Base-by-base conservation (phyloP, 805 yeast genomes). In the Pichia californica region DNA sequence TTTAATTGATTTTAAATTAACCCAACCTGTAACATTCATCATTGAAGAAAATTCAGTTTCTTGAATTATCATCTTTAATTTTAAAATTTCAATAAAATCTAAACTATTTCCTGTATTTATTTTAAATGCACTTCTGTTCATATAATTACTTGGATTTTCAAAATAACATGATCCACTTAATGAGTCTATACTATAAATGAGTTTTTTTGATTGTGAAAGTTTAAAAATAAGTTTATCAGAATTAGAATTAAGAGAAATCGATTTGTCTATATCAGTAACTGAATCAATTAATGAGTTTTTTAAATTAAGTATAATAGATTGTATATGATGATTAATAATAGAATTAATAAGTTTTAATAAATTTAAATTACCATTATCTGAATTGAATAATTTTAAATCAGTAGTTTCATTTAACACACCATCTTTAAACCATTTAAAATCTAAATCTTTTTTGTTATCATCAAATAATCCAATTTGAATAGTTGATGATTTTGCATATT, bases 11-110 rank as follows among this genome's bases (percentile, higher is more conserved):
- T 74, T 76, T 50, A 76, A 76, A n/a, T 69, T 65, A 6, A 76
- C 70, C 93, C 93, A 85, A 25, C 81, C 85, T 0, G 81, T 74
- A 0, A 86, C 81, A 30, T 69, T 66, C 43, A 86, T 71, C 47
- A 80, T 69, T 8, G 76, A 71, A 11, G 74, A 63, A 25, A 81
- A 64, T 45, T 80, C 83, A 35, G 68, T 64, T 44, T 68, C 66
- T 42, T 71, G 69, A 4, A 73, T 68, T 29, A 75, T 72, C 26
- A 77, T 58, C 36, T 79, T 67, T 38, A 82, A 61, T 31, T 66
- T 70, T 26, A 74, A 58, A 31, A 82, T 48, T 29, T 64, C 59
- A 4, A 57, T 48, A 7, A 63, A 44, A 5, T 65, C 59, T 6
- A 46, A 23, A 35, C 55, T 30, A 26, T 61, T 52, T 27, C 57